Base-by-base conservation (phyloP, 1,139 yeast species). In the Hemisphaericaspora subhashii region DNA sequence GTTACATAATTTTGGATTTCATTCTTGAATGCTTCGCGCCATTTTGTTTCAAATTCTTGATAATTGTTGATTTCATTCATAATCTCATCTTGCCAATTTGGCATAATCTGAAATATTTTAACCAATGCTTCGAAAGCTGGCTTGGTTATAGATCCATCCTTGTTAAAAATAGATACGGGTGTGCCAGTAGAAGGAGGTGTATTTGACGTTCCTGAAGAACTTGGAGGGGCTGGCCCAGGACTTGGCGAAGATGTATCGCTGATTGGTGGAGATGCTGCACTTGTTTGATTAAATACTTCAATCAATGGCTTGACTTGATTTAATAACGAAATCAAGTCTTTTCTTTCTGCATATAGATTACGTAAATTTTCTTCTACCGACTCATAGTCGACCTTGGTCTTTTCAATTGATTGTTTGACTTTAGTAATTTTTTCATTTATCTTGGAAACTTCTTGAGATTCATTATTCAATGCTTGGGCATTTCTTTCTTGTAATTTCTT, bases 81-180 rank as follows among this genome's bases (percentile, higher is more conserved):
- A n/a, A 70, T 53, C 14, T 66, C 69, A 11, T 48, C 51, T 33
- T 58, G 58, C 77, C 76, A 71, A 3, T 57, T 54, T 3, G 74
- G 74, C 33, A 51, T 51, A 7, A 64, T 40, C 26, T 48, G 48
- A 35, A 54, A 55, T 3, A 70, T 51, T 32, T 56, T 54, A 14
- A 51, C 44, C 14, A 69, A 44, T 4, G 60, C 46, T 12, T 64
- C 70, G 22, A 55, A 44, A 2, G 66, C 63, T 17, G 51, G 52
- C 22, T 51, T 53, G 26, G 61, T 59, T 15, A 69, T 49, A 1
- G 59, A 47, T 10, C 69, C 68, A 39, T 68, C 73, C 33, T 58
- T 62, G 35, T 56, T 57, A 44, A 66, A 65, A 23, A 58, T 52
- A 3, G 57, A 36, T n/a, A 43, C 22, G 10, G 41, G 21, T 13